phyloP scores from a whole-genome alignment of 768 basidiomycete genomes.

The Boletellus ananas region DNA sequence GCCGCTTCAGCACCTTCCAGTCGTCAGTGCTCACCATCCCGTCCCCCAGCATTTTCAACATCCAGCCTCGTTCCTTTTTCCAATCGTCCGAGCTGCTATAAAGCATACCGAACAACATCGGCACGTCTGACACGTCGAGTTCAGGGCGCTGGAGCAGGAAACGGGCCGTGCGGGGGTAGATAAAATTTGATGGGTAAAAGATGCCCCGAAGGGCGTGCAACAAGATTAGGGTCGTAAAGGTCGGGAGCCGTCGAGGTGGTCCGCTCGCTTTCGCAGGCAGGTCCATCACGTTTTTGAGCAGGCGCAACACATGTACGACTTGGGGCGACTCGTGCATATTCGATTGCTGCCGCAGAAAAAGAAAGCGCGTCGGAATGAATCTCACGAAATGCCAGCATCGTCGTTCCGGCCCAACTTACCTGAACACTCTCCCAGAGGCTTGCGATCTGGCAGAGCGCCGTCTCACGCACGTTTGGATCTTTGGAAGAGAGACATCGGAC shows the following conservation, averaged over 20 bases:
- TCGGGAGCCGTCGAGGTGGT: slow-evolving; percentile 58
- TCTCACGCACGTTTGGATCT: slow-evolving; percentile 52
- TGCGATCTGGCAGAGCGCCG: slow-evolving; percentile 60
- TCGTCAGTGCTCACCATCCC: slow-evolving; percentile 73
- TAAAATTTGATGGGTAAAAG: slow-evolving; percentile 84
- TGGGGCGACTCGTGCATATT: slow-evolving; percentile 79
- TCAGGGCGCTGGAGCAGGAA: slow-evolving; percentile 89
- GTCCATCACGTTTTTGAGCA: slow-evolving; percentile 18
- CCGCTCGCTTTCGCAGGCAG: slow-evolving; percentile 43
- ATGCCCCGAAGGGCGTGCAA: slow-evolving; percentile 77
- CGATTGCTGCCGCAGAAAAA: slow-evolving; percentile 37
- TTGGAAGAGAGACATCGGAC: slow-evolving; percentile 71
- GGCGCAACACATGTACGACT: slow-evolving; percentile 64
- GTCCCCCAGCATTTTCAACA: slow-evolving; percentile 76
- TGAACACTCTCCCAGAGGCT: slow-evolving; percentile 58
- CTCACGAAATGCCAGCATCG: not conserved
- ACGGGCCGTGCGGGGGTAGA: slow-evolving; percentile 80
- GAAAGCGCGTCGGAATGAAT: not conserved
- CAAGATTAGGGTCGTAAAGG: slow-evolving; percentile 76
- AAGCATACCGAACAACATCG: slow-evolving; percentile 85
- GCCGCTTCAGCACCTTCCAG: slow-evolving; percentile 74
- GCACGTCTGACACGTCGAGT: slow-evolving; percentile 79
- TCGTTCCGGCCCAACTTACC: slow-evolving; percentile 38
- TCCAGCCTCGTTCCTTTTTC: slow-evolving; percentile 89
- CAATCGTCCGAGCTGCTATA: slow-evolving; percentile 77